Evolutionary conservation across 176 grass and related monocot species (phyloP).

Genomic region (Carex myosuroides): DNA sequence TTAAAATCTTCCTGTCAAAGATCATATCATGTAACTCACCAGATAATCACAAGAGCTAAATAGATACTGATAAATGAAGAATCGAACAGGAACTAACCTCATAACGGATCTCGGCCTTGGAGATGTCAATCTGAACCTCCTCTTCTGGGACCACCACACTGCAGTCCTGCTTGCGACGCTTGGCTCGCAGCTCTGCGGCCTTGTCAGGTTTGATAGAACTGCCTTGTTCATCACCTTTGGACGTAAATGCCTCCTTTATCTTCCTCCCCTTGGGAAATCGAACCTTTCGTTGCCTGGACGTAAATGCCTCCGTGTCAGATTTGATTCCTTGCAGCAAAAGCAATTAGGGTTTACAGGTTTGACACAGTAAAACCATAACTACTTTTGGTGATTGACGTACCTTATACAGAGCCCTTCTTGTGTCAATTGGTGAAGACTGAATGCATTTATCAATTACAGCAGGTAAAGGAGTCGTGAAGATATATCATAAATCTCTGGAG

Average conservation of each 20-base stretch:
- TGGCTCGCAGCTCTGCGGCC: slow-evolving; percentile 48
- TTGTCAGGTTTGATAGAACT: slow-evolving; percentile 52
- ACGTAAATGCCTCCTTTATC: slow-evolving; percentile 33
- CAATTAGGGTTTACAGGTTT: no score
- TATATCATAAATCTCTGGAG: slow-evolving; percentile 91
- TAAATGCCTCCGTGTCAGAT: no score
- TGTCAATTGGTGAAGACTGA: no score
- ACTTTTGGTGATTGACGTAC: no score
- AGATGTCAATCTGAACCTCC: slow-evolving; percentile 38
- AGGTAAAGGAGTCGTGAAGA: slow-evolving; percentile 67
- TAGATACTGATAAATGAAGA: neutral
- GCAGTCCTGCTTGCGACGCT: slow-evolving; percentile 46
- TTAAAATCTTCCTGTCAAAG: slow-evolving; percentile 55
- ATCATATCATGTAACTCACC: slow-evolving; percentile 12
- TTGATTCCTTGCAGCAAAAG: no score
- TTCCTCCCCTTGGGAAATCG: slow-evolving; percentile 95
- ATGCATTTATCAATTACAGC: slow-evolving; percentile 89
- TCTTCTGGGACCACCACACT: slow-evolving; percentile 34
- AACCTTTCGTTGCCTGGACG: slow-evolving; percentile 58
- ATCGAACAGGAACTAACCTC: slow-evolving; percentile 36
- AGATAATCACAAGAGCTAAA: neutral
- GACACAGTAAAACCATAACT: no score
- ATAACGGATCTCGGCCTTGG: slow-evolving; percentile 62
- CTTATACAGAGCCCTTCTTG: no score
- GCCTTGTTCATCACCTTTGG: slow-evolving; percentile 30